phyloP scores from a whole-genome alignment of 768 basidiomycete species.

The Arthromyces matolae region DNA sequence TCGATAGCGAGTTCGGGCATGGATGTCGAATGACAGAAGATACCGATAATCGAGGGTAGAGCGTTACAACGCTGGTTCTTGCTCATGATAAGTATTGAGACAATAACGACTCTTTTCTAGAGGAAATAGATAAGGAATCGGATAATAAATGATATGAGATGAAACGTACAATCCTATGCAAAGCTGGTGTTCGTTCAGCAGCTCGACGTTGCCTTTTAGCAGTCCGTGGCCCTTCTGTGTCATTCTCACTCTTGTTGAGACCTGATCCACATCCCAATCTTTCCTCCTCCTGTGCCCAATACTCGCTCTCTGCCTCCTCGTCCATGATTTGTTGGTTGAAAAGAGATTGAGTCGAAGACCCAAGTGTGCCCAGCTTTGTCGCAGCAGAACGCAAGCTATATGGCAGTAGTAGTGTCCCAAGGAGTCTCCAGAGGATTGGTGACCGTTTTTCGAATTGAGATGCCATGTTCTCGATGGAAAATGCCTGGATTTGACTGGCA shows the following conservation, averaged over 20 bases:
- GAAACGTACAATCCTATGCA: no score
- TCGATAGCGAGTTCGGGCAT: conserved; percentile 22
- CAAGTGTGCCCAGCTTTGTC: no score
- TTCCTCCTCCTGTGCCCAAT: no score
- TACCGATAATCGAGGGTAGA: conserved; percentile 10
- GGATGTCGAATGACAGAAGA: conserved; percentile 35
- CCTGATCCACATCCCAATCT: no score
- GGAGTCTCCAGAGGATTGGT: neutral
- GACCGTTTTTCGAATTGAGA: neutral
- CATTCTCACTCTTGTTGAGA: no score
- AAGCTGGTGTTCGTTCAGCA: no score
- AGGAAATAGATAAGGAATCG: neutral
- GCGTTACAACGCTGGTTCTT: conserved; percentile 13
- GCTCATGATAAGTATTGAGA: neutral
- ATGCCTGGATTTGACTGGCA: neutral
- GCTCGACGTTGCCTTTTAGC: no score
- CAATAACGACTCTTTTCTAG: conserved; percentile 1
- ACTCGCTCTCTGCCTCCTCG: no score
- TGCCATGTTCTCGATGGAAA: neutral
- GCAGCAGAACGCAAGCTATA: neutral
- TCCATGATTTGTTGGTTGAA: no score
- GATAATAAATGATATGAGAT: neutral
- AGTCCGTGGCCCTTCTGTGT: no score
- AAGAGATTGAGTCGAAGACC: no score
- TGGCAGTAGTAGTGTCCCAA: neutral